phyloP scores from a whole-genome alignment of 2,329 filamentous ascomycete genomes.

The Helicocarpus griseus region DNA sequence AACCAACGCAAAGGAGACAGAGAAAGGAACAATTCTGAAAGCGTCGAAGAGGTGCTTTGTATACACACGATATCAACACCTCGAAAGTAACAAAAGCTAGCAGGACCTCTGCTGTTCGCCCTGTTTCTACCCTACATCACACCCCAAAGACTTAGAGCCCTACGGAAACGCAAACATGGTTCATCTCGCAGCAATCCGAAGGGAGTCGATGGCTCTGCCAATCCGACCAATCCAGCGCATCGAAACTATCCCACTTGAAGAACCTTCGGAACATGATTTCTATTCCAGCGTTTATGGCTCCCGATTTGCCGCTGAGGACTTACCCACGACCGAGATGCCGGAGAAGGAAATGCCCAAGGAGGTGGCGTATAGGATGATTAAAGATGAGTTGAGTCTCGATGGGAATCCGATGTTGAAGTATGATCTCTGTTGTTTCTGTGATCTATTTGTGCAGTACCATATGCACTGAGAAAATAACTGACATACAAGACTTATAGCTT shows the following conservation, averaged over 20 bases:
- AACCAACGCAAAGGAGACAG: too few relatives aligned
- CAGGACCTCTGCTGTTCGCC: neutral
- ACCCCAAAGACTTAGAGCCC: neutral
- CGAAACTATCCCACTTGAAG: slow-evolving; percentile 38
- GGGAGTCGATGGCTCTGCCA: slow-evolving; percentile 27
- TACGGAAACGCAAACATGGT: slow-evolving; percentile 23
- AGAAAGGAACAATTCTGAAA: too few relatives aligned
- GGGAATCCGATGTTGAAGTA: slow-evolving; percentile 72
- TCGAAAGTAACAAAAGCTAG: too few relatives aligned
- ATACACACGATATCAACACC: neutral
- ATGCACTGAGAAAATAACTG: neutral
- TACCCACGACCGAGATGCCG: slow-evolving; percentile 79
- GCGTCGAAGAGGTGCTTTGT: too few relatives aligned
- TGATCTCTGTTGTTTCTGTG: slow-evolving; percentile 6
- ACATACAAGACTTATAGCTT: slow-evolving; percentile 44
- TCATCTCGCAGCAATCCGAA: slow-evolving; percentile 31
- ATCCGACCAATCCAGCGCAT: slow-evolving; percentile 31
- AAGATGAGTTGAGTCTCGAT: slow-evolving; percentile 84
- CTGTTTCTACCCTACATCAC: neutral
- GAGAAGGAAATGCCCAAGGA: slow-evolving; percentile 83
- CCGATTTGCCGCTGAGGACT: slow-evolving; percentile 67
- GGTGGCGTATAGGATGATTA: slow-evolving; percentile 94
- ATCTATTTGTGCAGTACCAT: neutral
- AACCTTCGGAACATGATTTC: slow-evolving; percentile 39
- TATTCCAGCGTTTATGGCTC: slow-evolving; percentile 82